Conservation (phyloP, 176 grass and related monocot species). For the Juncus inflexus region DNA sequence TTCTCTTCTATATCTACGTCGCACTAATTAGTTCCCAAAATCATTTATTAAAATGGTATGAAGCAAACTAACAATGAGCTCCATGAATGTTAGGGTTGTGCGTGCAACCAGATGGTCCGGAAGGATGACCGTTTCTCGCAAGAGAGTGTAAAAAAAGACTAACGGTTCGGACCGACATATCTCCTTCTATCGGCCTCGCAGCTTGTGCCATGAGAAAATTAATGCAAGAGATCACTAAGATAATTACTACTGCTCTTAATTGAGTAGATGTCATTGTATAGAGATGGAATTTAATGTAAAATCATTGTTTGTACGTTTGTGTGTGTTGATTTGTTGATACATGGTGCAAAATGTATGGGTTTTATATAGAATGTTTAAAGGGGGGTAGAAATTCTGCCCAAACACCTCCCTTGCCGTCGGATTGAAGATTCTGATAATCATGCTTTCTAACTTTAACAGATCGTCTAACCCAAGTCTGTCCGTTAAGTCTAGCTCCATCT, state of each 20-base stretch:
- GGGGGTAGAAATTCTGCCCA: too few species aligned
- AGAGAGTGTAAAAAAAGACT: background rate
- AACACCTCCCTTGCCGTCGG: too few species aligned
- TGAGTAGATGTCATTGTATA: background rate
- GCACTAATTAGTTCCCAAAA: too few species aligned
- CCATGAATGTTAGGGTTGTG: background rate
- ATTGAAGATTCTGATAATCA: too few species aligned
- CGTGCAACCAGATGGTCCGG: background rate
- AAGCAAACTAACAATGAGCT: too few species aligned
- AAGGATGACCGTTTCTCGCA: background rate
- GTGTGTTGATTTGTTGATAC: background rate
- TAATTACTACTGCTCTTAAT: background rate
- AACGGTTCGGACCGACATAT: background rate
- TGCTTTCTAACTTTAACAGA: too few species aligned
- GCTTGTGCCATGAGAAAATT: background rate
- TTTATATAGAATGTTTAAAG: too few species aligned
- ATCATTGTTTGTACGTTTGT: too few species aligned
- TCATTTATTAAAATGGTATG: too few species aligned
- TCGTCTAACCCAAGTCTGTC: too few species aligned
- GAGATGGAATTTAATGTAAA: background rate
- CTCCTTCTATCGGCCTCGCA: constrained; percentile 10
- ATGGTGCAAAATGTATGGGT: background rate
- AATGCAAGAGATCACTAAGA: constrained; percentile 3
- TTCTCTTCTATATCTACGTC: too few species aligned
- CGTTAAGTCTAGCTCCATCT: too few species aligned